These are phyloP conservation scores for Leccinum arenicola DNA, from an alignment of 768 basidiomycete genomes.

Conservation along the genomic window DNA sequence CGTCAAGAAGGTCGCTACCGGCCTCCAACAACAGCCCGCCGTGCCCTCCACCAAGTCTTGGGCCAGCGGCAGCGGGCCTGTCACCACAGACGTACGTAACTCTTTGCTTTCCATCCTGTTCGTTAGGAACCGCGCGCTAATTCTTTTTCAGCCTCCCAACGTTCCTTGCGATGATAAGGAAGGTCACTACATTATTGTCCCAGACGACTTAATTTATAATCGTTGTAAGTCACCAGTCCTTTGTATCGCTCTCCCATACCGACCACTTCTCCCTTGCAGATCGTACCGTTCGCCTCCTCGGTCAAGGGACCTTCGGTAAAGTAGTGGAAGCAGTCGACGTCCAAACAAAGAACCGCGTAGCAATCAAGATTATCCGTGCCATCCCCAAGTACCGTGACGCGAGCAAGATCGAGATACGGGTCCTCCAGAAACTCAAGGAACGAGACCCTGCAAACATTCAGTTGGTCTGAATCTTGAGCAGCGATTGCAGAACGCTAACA, in stretches of 20 bases:
- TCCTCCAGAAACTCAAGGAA: constrained; percentile 87
- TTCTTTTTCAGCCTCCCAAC: constrained; percentile 54
- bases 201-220: constrained; percentile 83
- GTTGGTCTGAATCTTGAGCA: constrained; percentile 47
- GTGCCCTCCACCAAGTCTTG: constrained; percentile 58
- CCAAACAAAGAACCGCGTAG: constrained; percentile 72
- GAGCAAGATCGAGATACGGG: constrained; percentile 95
- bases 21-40: constrained; percentile 49
- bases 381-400: constrained; percentile 99
- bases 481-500: constrained; percentile 20
- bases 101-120: constrained; percentile 9
- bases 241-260: constrained; percentile 2
- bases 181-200: constrained; percentile 95
- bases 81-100: constrained; percentile 64
- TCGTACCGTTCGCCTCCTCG: constrained; percentile 85
- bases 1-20: constrained; percentile 57
- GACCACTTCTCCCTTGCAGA: constrained; percentile 47
- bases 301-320: constrained; percentile 98
- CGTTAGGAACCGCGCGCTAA: constrained; percentile 29
- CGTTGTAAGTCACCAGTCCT: constrained; percentile 59
- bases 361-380: constrained; percentile 98
- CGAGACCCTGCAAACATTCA: constrained; percentile 84
- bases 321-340: constrained; percentile 92
- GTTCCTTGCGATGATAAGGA: constrained; percentile 94
- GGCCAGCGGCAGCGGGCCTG: constrained; percentile 62